Evolutionary conservation across 805 yeast species (phyloP).

Genomic region (Wickerhamomyces chaumierensis): DNA sequence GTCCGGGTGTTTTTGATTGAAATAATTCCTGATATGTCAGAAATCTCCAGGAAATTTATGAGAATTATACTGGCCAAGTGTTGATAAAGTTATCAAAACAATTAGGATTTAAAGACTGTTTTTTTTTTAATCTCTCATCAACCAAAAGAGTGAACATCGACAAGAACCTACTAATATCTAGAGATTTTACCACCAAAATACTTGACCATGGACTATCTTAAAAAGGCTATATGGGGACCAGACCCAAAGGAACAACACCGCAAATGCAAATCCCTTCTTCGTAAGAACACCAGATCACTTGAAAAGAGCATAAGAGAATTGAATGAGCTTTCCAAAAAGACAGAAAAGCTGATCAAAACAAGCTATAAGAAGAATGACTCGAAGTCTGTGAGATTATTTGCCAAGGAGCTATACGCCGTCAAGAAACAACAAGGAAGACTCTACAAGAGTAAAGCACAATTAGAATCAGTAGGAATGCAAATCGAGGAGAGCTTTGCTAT

Average conservation of each 20-base stretch:
- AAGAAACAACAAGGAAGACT: conserved; percentile 66
- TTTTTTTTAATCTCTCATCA: too few species aligned
- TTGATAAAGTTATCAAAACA: too few species aligned
- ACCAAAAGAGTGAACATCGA: too few species aligned
- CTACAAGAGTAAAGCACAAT: conserved; percentile 71
- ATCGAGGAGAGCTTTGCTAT: conserved; percentile 85
- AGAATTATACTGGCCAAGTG: too few species aligned
- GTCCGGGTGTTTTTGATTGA: too few species aligned
- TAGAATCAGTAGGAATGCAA: conserved; percentile 80
- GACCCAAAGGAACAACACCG: conserved; percentile 81
- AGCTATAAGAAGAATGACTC: conserved; percentile 69
- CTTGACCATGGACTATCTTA: conserved; percentile 61
- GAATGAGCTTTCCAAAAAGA: conserved; percentile 58
- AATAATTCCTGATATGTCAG: too few species aligned
- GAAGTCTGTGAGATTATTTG: conserved; percentile 67
- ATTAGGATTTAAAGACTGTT: too few species aligned
- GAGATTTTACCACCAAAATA: too few species aligned
- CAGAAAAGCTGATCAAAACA: conserved; percentile 63
- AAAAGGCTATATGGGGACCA: conserved; percentile 90
- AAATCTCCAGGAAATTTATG: too few species aligned
- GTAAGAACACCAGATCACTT: conserved; percentile 76
- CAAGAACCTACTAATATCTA: too few species aligned
- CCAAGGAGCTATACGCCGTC: conserved; percentile 67
- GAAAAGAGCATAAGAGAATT: conserved; percentile 57
- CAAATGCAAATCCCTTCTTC: conserved; percentile 64